Evolutionary conservation across 2,329 filamentous ascomycete species (phyloP).

Genomic region (Neurospora sp.): DNA sequence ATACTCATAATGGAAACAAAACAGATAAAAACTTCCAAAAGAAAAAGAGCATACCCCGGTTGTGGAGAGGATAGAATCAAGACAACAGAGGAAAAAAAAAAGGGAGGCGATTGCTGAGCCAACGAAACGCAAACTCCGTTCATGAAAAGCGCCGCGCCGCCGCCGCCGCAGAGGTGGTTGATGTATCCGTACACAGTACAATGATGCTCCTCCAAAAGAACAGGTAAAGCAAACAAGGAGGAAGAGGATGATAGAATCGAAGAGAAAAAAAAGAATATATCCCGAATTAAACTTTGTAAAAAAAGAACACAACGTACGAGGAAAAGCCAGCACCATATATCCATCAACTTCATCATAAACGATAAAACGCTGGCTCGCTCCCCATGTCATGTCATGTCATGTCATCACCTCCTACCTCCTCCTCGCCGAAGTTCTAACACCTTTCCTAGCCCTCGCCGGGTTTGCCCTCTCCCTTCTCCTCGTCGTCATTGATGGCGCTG

Average conservation of each 20-base stretch:
- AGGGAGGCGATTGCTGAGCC: neutral
- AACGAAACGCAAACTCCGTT: neutral
- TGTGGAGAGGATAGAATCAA: neutral
- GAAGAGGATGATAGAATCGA: slow-evolving; percentile 6
- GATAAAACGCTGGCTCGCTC: neutral
- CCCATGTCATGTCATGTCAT: neutral
- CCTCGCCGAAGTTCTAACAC: slow-evolving; percentile 23
- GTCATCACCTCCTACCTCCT: slow-evolving; percentile 21
- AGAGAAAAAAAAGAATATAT: slow-evolving; percentile 17
- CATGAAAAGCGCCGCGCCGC: neutral
- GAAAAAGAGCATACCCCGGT: neutral
- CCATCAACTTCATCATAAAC: neutral
- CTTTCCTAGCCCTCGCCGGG: slow-evolving; percentile 20
- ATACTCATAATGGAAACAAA: neutral
- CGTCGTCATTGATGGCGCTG: neutral
- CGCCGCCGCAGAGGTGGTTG: neutral
- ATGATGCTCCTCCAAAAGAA: neutral
- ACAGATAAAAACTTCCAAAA: neutral
- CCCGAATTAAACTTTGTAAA: slow-evolving; percentile 1
- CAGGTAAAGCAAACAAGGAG: slow-evolving; percentile 5
- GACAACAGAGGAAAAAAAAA: neutral
- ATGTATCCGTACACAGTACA: neutral
- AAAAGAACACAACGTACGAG: slow-evolving; percentile 5
- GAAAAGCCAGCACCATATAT: neutral
- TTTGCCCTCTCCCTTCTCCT: slow-evolving; percentile 10